Percentiles rank a stretch among this genome's conserved stretches.
phyloP scores from a whole-genome alignment of 441 rosid species.

The Aleurites moluccanus region DNA sequence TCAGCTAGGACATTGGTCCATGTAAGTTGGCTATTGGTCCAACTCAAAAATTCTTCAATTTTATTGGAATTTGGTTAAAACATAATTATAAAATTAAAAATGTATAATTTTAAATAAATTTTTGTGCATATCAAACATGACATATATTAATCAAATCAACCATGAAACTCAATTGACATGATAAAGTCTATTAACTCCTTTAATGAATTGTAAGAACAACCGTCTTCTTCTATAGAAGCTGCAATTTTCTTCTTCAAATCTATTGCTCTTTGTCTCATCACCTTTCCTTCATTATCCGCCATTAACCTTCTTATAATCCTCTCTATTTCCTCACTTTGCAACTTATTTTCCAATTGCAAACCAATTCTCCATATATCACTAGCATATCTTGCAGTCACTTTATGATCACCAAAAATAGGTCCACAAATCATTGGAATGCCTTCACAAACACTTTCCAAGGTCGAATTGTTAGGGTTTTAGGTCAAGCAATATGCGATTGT shows the following conservation, averaged over 20 bases:
- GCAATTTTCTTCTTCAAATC: conserved; percentile 19
- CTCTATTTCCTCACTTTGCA: conserved; percentile 29
- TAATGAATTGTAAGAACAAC: neutral
- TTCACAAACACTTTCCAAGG: conserved; percentile 34
- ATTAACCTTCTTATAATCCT: conserved; percentile 23
- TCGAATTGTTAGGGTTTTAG: too few species aligned
- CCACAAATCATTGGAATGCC: conserved; percentile 40
- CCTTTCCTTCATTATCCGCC: conserved; percentile 30
- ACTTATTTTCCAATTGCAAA: conserved; percentile 21
- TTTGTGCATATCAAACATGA: too few species aligned
- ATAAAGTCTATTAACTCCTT: neutral
- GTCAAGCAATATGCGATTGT: too few species aligned
- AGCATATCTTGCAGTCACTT: conserved; percentile 16
- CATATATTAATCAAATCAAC: neutral
- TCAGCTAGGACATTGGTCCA: too few species aligned
- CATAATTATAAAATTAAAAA: too few species aligned
- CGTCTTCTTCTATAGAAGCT: neutral
- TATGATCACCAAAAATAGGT: conserved; percentile 35
- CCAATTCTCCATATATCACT: conserved; percentile 34
- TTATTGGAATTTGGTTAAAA: too few species aligned
- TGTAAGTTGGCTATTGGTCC: too few species aligned
- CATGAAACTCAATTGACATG: too few species aligned
- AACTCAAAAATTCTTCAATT: too few species aligned
- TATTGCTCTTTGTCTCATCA: neutral
- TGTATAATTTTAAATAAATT: too few species aligned